Conservation (phyloP, 257 asterid genomes). For the Solanum bukasovii region DNA sequence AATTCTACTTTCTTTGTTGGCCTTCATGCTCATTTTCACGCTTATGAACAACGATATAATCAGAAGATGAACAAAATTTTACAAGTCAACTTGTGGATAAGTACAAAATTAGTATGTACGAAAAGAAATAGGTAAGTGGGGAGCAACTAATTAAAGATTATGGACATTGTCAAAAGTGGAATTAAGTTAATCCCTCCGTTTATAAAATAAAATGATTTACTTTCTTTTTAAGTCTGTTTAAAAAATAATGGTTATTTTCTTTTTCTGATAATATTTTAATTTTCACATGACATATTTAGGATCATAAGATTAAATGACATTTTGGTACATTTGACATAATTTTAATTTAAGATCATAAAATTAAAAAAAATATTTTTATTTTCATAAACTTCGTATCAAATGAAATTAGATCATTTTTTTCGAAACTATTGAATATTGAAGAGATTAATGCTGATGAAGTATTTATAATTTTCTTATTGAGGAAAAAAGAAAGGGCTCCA, state of each 20-base stretch:
- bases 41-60: background rate
- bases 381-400: too few species aligned
- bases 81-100: background rate
- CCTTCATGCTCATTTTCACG: conserved; percentile 9
- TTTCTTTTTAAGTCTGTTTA: too few species aligned
- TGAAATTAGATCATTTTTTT: too few species aligned
- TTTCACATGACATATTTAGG: too few species aligned
- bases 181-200: background rate
- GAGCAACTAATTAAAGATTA: background rate
- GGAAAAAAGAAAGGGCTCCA: background rate
- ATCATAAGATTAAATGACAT: too few species aligned
- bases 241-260: too few species aligned
- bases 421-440: background rate
- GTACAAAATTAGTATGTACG: background rate
- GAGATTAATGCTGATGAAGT: background rate
- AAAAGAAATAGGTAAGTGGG: background rate
- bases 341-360: too few species aligned
- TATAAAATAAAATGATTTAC: too few species aligned
- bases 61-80: background rate
- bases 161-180: background rate
- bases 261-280: too few species aligned
- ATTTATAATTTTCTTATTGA: background rate
- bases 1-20: conserved; percentile 11
- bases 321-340: too few species aligned
- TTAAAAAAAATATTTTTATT: too few species aligned